Conservation (phyloP, 2,329 filamentous ascomycete species). For the Fusarium solani-melongenae region DNA sequence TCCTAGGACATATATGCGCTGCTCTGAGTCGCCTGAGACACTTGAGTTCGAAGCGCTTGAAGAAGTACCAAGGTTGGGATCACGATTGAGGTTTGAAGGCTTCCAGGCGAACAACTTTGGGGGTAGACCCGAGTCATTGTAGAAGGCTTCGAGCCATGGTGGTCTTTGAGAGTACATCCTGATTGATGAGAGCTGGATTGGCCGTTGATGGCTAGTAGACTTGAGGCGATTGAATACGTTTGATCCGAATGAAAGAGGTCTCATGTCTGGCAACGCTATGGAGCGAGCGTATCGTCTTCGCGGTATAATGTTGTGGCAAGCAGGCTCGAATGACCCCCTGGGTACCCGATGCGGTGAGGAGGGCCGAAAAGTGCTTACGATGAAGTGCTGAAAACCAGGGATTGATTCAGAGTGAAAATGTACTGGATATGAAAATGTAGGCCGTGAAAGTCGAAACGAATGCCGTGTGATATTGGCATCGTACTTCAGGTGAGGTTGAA, state of each 20-base stretch:
- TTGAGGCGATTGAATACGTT: background rate
- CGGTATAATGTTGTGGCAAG: background rate
- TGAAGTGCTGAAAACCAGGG: background rate
- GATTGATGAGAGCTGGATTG: background rate
- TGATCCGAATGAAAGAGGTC: background rate
- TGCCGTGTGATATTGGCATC: constrained; percentile 6
- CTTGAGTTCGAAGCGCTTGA: background rate
- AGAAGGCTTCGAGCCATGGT: constrained; percentile 49
- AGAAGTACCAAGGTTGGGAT: background rate
- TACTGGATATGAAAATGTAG: background rate
- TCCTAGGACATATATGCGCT: constrained; percentile 82
- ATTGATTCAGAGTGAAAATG: background rate
- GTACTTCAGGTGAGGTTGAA: constrained; percentile 30
- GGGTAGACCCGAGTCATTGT: constrained; percentile 40
- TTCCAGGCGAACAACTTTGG: constrained; percentile 54
- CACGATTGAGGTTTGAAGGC: constrained; percentile 42
- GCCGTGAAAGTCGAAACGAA: background rate
- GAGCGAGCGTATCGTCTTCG: constrained; percentile 5
- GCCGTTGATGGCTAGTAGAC: background rate
- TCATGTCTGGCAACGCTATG: constrained; percentile 6
- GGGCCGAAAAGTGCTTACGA: background rate
- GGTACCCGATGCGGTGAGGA: background rate
- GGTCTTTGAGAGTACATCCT: constrained; percentile 44
- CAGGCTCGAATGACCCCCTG: background rate
- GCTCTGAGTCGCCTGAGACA: constrained; percentile 28